phyloP scores from a whole-genome alignment of 495 filamentous ascomycete species.

The Geopyxis carbonaria region DNA sequence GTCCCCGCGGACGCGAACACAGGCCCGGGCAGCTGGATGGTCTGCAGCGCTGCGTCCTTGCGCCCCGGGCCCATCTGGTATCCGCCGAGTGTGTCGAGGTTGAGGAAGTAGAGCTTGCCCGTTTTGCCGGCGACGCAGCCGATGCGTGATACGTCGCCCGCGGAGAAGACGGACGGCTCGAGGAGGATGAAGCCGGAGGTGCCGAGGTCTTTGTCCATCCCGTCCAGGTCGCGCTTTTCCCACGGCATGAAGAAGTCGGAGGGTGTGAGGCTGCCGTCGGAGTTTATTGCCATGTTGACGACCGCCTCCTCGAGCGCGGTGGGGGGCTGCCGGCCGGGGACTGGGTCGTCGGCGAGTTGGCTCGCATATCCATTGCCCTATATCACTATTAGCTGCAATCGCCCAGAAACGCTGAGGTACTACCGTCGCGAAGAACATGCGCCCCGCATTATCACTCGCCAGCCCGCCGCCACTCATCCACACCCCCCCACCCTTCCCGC shows the following conservation, averaged over 20 bases:
- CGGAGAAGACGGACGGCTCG: conserved; percentile 26
- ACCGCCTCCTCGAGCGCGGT: conserved; percentile 26
- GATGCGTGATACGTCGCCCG: conserved; percentile 24
- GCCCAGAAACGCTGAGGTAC: not conserved
- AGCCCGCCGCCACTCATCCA: conserved; percentile 27
- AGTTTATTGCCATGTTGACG: conserved; percentile 27
- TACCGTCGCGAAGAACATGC: conserved; percentile 8
- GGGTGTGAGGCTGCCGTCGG: conserved; percentile 22
- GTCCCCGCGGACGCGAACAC: conserved; percentile 29
- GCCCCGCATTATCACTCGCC: conserved; percentile 25
- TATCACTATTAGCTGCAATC: not conserved
- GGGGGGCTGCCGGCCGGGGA: conserved; percentile 25
- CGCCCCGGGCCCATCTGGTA: conserved; percentile 27
- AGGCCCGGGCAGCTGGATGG: conserved; percentile 22
- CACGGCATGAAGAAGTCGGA: conserved; percentile 21
- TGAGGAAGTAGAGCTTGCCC: conserved; percentile 24
- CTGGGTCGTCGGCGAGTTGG: conserved; percentile 24
- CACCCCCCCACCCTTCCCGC: conserved; percentile 22
- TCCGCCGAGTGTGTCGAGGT: conserved; percentile 23
- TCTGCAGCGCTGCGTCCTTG: conserved; percentile 27
- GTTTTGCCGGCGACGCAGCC: conserved; percentile 24
- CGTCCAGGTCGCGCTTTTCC: conserved; percentile 19
- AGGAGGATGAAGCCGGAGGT: conserved; percentile 28
- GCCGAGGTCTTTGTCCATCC: conserved; percentile 24
- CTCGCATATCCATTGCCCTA: conserved; percentile 26